phyloP scores from a whole-genome alignment of 2,329 filamentous ascomycete species.

The Clarireedia paspali region DNA sequence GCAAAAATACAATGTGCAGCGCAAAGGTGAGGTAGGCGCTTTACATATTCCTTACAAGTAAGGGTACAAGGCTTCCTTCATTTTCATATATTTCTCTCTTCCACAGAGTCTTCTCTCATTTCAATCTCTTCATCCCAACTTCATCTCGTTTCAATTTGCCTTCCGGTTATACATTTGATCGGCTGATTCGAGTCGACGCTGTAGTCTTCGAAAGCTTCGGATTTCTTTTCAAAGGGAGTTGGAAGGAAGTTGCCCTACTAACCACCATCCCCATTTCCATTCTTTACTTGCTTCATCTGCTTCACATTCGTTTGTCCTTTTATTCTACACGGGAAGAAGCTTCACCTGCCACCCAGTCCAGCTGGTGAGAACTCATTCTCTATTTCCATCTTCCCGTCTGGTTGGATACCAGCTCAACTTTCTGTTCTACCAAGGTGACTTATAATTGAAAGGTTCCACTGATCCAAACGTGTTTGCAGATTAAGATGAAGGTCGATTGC shows the following conservation, averaged over 20 bases:
- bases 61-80: no score
- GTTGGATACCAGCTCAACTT: no score
- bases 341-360: no score
- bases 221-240: background rate
- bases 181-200: constrained; percentile 12
- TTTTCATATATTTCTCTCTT: background rate
- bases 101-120: background rate
- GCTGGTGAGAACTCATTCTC: no score
- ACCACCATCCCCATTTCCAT: constrained; percentile 8
- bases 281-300: constrained; percentile 12
- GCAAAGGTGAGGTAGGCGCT: no score
- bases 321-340: background rate
- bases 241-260: background rate
- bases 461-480: constrained; percentile 7
- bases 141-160: no score
- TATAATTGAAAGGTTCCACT: background rate
- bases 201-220: constrained; percentile 10
- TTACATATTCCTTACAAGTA: no score
- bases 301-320: constrained; percentile 13
- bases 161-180: background rate
- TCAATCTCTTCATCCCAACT: background rate
- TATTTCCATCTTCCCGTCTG: no score
- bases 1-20: no score
- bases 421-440: no score
- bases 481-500: constrained; percentile 22